Conservation (phyloP, 768 basidiomycete species). For the Phanerochaete carnosa region DNA sequence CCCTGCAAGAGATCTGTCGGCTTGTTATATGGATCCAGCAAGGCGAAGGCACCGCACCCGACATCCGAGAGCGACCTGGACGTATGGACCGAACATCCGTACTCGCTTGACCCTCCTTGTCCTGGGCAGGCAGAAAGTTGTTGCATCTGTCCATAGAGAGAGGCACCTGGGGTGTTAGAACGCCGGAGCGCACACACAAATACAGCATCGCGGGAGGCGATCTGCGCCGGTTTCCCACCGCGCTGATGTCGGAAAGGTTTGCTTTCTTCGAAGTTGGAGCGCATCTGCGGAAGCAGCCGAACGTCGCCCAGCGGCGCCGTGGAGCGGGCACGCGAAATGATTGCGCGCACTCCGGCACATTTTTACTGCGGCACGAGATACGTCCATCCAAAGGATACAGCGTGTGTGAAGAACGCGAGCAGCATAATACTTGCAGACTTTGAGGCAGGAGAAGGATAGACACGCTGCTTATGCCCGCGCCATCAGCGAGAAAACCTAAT, state of each 20-base stretch:
- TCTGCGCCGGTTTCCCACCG: not conserved
- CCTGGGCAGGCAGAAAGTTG: not conserved
- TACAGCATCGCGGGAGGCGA: not conserved
- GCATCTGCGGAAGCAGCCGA: not conserved
- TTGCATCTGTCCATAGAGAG: not conserved
- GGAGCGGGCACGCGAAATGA: not conserved
- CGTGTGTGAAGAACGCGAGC: not conserved
- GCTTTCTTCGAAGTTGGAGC: not conserved
- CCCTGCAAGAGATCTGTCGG: not conserved
- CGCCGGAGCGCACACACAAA: not conserved
- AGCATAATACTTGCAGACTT: not conserved
- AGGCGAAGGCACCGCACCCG: not conserved
- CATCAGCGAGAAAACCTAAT: not conserved
- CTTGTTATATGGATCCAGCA: not conserved
- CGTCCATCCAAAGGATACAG: too few relatives aligned
- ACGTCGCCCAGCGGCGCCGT: not conserved
- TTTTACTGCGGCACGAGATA: not conserved
- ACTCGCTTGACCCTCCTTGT: not conserved
- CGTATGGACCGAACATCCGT: constrained; percentile 1
- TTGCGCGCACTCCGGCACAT: not conserved
- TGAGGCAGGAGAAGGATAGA: not conserved
- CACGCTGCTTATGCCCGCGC: not conserved
- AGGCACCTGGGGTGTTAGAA: not conserved
- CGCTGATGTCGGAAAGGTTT: not conserved
- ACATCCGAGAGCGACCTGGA: not conserved